These are phyloP conservation scores for Candida buenavistaensis DNA, from an alignment of 1,139 yeast genomes.

Conservation along the genomic window DNA sequence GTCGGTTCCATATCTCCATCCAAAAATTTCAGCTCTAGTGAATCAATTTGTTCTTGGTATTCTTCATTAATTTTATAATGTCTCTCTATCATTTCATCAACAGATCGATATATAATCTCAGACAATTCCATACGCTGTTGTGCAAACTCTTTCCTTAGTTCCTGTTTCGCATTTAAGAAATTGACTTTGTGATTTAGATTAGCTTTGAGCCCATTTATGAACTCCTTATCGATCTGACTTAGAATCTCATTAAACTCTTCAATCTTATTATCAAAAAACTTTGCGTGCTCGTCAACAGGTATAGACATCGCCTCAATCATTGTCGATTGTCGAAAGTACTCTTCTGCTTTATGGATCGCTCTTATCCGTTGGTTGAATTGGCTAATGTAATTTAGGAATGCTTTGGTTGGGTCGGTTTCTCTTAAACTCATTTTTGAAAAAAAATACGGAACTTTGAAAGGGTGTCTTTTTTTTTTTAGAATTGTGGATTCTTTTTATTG, in stretches of 20 bases:
- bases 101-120: background rate
- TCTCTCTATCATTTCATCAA: background rate
- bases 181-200: background rate
- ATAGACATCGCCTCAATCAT: conserved; percentile 2
- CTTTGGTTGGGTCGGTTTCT: background rate
- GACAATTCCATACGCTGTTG: background rate
- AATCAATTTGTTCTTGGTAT: background rate
- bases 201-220: background rate
- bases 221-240: background rate
- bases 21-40: conserved; percentile 1
- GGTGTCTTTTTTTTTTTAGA: background rate
- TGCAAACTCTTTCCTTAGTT: conserved; percentile 1
- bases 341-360: conserved; percentile 1
- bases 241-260: conserved; percentile 3
- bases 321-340: conserved; percentile 2
- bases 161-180: background rate
- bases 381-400: background rate
- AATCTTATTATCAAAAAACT: conserved; percentile 1
- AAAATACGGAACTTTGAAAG: background rate
- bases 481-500: no score
- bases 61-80: background rate
- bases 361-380: conserved; percentile 1
- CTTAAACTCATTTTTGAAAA: background rate
- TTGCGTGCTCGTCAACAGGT: conserved; percentile 1
- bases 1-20: conserved; percentile 1